These are phyloP conservation scores for Lagenidium giganteum DNA, from an alignment of 352 stramenopile genomes.

Conservation along the genomic window DNA sequence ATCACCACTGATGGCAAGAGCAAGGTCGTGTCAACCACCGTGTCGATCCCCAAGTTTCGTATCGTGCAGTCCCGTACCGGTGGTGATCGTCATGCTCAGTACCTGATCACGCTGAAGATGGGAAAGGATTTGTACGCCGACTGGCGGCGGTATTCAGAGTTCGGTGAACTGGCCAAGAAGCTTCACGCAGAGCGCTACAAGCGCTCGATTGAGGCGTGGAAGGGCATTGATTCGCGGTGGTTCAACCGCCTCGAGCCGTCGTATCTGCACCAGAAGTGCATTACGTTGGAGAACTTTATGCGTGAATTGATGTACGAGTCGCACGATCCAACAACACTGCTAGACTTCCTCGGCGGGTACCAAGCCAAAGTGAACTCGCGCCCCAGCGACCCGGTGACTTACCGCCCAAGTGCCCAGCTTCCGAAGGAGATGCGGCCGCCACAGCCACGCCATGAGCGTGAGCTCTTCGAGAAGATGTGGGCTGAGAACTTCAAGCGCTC, in stretches of 20 bases:
- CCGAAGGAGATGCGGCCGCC: slow-evolving; percentile 87
- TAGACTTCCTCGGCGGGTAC: slow-evolving; percentile 83
- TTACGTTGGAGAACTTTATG: slow-evolving; percentile 86
- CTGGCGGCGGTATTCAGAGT: slow-evolving; percentile 86
- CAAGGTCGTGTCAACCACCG: slow-evolving; percentile 71
- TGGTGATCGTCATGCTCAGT: slow-evolving; percentile 79
- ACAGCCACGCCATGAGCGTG: slow-evolving; percentile 91
- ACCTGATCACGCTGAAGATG: slow-evolving; percentile 84
- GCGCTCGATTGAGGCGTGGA: slow-evolving; percentile 66
- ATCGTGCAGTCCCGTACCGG: slow-evolving; percentile 82
- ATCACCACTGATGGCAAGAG: slow-evolving; percentile 66
- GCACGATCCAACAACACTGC: slow-evolving; percentile 60
- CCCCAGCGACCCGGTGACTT: slow-evolving; percentile 52
- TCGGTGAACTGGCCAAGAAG: slow-evolving; percentile 81
- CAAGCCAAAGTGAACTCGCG: slow-evolving; percentile 75
- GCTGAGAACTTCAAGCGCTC: slow-evolving; percentile 95
- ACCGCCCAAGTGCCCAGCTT: slow-evolving; percentile 66
- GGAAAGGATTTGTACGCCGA: slow-evolving; percentile 84
- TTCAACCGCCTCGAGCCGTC: slow-evolving; percentile 86
- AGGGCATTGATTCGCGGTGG: slow-evolving; percentile 76
- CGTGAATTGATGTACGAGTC: slow-evolving; percentile 88
- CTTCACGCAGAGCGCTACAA: slow-evolving; percentile 49
- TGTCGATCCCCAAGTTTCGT: slow-evolving; percentile 86
- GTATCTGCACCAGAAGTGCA: slow-evolving; percentile 86
- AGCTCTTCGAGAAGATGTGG: slow-evolving; percentile 97